Evolutionary conservation across 331 rosid species (phyloP).

Genomic region (Telfairia occidentalis): DNA sequence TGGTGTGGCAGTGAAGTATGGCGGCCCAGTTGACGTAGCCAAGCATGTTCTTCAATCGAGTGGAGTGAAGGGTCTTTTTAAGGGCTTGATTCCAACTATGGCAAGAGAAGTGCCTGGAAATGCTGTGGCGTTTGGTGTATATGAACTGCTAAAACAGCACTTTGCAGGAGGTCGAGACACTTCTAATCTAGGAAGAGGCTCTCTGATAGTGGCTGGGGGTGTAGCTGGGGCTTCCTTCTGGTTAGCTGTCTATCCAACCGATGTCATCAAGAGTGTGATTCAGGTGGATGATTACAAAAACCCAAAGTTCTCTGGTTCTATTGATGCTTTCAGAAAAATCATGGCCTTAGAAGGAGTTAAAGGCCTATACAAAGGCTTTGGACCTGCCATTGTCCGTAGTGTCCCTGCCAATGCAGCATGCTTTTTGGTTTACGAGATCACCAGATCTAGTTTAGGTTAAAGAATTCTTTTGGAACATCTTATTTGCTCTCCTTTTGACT

Average conservation of each 20-base stretch:
- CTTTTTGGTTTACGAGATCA: constrained; percentile 88
- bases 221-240: constrained; percentile 75
- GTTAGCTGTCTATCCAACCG: constrained; percentile 70
- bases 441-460: constrained; percentile 68
- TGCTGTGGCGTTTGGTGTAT: constrained; percentile 77
- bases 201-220: constrained; percentile 69
- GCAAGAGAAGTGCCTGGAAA: constrained; percentile 91
- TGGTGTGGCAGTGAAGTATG: constrained; percentile 60
- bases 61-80: constrained; percentile 70
- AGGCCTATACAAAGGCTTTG: constrained; percentile 85
- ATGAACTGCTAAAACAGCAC: constrained; percentile 55
- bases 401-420: constrained; percentile 95
- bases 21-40: constrained; percentile 95
- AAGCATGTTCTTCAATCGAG: constrained; percentile 69
- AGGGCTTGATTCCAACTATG: constrained; percentile 82
- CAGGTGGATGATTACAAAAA: constrained; percentile 81
- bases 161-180: constrained; percentile 82
- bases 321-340: constrained; percentile 73
- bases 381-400: constrained; percentile 88
- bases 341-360: constrained; percentile 55
- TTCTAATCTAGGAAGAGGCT: constrained; percentile 68
- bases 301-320: constrained; percentile 70
- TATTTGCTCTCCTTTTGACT: not conserved
- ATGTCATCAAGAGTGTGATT: constrained; percentile 85
- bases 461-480: not conserved